These are phyloP conservation scores for Cytospora schulzeri DNA, from an alignment of 2,329 filamentous ascomycete species.

Conservation along the genomic window DNA sequence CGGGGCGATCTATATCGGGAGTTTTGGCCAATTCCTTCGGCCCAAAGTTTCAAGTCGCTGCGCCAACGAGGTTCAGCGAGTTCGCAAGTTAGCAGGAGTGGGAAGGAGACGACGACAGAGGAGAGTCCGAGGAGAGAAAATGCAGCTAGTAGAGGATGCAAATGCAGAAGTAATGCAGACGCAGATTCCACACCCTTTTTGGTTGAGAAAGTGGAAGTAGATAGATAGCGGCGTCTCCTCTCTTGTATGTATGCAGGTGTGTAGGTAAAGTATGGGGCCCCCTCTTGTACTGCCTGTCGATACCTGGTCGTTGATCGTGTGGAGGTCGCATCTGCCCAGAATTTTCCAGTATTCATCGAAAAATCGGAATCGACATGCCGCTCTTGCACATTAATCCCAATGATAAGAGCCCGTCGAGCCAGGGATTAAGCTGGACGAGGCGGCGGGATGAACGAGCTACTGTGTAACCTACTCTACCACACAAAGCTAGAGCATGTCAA, in stretches of 20 bases:
- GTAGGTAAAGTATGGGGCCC: not conserved
- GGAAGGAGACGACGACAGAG: not conserved
- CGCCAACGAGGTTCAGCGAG: not conserved
- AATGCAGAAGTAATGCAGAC: conserved; percentile 9
- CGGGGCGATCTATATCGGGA: conserved; percentile 21
- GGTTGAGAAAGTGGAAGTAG: not conserved
- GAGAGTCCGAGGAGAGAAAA: not conserved
- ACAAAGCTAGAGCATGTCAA: not conserved
- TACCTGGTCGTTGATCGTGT: not conserved
- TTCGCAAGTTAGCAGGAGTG: not conserved
- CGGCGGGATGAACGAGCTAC: conserved; percentile 9
- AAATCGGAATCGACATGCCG: conserved; percentile 18
- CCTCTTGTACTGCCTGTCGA: not conserved
- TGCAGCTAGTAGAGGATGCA: conserved; percentile 12
- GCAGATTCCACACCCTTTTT: not conserved
- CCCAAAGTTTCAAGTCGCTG: conserved; percentile 7
- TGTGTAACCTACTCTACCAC: not conserved
- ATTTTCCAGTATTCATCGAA: conserved; percentile 5
- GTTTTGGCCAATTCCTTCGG: conserved; percentile 17
- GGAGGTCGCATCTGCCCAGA: not conserved
- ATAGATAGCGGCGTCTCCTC: conserved; percentile 12
- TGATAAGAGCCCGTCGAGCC: conserved; percentile 7
- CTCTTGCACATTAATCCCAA: conserved; percentile 10
- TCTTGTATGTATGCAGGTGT: not conserved
- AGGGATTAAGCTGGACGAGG: conserved; percentile 10